A percentile compares a stretch with the other conserved stretches of the same genome.
Evolutionary conservation across 1,284 basidiomycete species (phyloP).

Genomic region (Puccinia sorghi): DNA sequence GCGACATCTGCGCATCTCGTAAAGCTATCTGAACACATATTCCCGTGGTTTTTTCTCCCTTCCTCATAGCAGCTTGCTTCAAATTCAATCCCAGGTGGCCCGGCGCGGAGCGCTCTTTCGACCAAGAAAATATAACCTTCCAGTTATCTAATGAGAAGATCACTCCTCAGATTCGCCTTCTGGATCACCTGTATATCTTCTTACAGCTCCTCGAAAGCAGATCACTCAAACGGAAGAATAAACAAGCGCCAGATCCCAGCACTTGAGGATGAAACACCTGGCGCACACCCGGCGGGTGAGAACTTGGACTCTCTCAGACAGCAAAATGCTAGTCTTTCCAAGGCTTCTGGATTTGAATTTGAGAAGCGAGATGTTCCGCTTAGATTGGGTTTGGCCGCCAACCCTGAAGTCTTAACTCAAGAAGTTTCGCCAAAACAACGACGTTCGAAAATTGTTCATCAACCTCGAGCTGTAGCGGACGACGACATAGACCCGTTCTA

Average conservation of each 20-base stretch:
- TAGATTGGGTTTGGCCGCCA: conserved; percentile 30
- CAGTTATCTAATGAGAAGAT: conserved; percentile 2
- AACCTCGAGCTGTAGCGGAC: conserved; percentile 7
- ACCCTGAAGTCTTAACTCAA: conserved; percentile 29
- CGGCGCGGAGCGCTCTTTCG: conserved; percentile 21
- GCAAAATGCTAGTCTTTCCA: neutral
- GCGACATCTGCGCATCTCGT: neutral
- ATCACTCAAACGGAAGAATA: too few species aligned
- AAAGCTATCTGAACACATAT: neutral
- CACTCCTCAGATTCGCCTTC: neutral
- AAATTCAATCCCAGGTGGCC: conserved; percentile 6
- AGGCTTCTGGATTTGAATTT: neutral
- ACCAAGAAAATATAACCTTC: neutral
- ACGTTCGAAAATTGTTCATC: conserved; percentile 1
- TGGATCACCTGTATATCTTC: neutral
- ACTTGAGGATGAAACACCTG: too few species aligned
- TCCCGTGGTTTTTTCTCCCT: neutral
- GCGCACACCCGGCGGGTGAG: neutral
- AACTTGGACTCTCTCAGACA: neutral
- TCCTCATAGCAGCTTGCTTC: neutral
- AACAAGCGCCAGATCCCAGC: too few species aligned
- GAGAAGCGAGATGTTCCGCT: neutral
- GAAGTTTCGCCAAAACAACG: neutral
- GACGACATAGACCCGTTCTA: neutral
- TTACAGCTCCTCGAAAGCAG: neutral